phyloP scores from a whole-genome alignment of 805 yeast species.

The Pichia paraexigua region DNA sequence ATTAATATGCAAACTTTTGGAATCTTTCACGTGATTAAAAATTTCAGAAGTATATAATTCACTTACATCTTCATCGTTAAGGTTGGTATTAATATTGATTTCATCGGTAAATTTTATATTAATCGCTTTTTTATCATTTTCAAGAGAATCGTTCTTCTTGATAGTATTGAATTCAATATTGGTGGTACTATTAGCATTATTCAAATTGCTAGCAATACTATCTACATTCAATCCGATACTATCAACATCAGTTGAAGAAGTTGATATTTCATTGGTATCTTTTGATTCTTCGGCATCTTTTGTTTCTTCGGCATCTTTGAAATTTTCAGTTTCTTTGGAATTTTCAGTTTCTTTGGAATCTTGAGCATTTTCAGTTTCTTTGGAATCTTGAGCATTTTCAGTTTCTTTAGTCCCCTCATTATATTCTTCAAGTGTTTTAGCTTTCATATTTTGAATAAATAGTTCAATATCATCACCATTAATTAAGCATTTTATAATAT shows the following conservation, averaged over 20 bases:
- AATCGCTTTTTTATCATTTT: background rate
- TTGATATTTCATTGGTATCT: background rate
- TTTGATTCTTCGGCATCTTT: too few relatives aligned
- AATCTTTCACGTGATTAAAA: background rate
- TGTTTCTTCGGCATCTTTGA: too few relatives aligned
- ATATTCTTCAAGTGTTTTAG: background rate
- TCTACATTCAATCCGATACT: background rate
- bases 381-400: too few relatives aligned
- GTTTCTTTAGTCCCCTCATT: background rate
- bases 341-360: too few relatives aligned
- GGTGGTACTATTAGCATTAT: background rate
- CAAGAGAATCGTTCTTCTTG: background rate
- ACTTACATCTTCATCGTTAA: background rate
- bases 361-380: background rate
- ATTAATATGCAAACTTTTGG: background rate
- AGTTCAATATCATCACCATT: conserved; percentile 28
- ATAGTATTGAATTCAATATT: background rate
- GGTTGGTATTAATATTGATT: background rate
- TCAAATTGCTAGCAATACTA: background rate
- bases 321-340: too few relatives aligned
- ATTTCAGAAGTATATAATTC: background rate
- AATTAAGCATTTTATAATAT: conserved; percentile 44
- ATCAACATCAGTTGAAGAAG: background rate
- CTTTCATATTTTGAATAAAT: conserved; percentile 4
- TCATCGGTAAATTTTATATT: background rate